These are phyloP conservation scores for Talaromyces proteolyticus DNA, from an alignment of 495 filamentous ascomycete genomes.

Conservation along the genomic window DNA sequence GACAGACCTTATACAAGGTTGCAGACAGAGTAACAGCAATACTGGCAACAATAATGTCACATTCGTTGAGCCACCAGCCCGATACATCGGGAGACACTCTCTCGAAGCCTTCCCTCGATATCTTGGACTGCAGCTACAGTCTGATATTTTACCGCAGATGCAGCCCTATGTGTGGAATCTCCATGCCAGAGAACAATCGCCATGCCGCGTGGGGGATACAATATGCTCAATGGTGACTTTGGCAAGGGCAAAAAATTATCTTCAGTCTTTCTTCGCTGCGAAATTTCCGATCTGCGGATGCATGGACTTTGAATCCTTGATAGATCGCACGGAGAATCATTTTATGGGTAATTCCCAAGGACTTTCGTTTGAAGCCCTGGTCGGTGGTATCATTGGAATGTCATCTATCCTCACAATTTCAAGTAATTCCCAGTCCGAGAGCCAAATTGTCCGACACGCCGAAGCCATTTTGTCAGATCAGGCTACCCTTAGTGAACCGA, in stretches of 20 bases:
- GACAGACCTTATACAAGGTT: neutral
- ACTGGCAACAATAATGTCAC: neutral
- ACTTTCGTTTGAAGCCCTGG: neutral
- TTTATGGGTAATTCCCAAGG: neutral
- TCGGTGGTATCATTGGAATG: neutral
- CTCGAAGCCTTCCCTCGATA: neutral
- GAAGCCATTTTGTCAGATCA: neutral
- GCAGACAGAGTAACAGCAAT: no score
- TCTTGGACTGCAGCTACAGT: neutral
- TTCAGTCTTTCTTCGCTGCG: neutral
- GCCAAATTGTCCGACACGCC: neutral
- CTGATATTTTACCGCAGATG: neutral
- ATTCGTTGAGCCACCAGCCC: neutral
- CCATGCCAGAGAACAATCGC: neutral
- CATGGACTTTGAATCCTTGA: neutral
- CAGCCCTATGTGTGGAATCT: neutral
- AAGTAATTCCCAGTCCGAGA: neutral
- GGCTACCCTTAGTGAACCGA: neutral
- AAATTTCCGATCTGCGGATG: neutral
- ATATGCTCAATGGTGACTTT: neutral
- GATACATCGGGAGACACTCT: neutral
- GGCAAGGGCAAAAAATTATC: neutral
- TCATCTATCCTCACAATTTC: neutral
- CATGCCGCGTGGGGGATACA: neutral
- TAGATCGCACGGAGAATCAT: neutral